Evolutionary conservation across 305 asterid species (phyloP).

Genomic region (Ilex paraguariensis): DNA sequence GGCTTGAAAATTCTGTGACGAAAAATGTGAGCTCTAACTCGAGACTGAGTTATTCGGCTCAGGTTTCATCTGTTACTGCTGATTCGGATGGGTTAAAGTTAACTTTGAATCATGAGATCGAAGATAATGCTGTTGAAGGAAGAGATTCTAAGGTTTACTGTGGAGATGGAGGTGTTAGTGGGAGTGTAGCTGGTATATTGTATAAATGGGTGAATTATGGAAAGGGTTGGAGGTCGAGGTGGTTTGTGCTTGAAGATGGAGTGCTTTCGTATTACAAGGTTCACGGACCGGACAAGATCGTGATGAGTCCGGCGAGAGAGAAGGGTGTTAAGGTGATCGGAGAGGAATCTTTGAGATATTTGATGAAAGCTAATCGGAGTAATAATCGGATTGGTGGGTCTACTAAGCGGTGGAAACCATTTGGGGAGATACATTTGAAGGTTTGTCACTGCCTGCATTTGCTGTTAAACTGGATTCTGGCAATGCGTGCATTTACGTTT

Average conservation of each 20-base stretch:
- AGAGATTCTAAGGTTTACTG: slow-evolving; percentile 21
- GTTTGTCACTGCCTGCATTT: slow-evolving; percentile 28
- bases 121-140: slow-evolving; percentile 36
- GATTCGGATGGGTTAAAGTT: slow-evolving; percentile 12
- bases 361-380: slow-evolving; percentile 61
- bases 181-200: slow-evolving; percentile 71
- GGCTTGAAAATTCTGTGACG: slow-evolving; percentile 32
- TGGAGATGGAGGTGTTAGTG: slow-evolving; percentile 14
- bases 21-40: slow-evolving; percentile 38
- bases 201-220: slow-evolving; percentile 99
- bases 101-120: slow-evolving; percentile 13
- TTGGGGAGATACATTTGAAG: slow-evolving; percentile 95
- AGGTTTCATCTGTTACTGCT: slow-evolving; percentile 24
- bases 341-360: slow-evolving; percentile 81
- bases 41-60: slow-evolving; percentile 58
- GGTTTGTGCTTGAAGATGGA: slow-evolving; percentile 97
- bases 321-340: slow-evolving; percentile 84
- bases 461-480: too few species aligned
- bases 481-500: too few species aligned
- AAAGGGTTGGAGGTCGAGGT: slow-evolving; percentile 96
- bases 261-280: slow-evolving; percentile 91
- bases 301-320: slow-evolving; percentile 51
- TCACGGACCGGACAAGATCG: slow-evolving; percentile 92
- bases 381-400: slow-evolving; percentile 30
- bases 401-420: slow-evolving; percentile 71